Conservation (phyloP, 2,329 filamentous ascomycete genomes). For the Paecilomyces variotii region DNA sequence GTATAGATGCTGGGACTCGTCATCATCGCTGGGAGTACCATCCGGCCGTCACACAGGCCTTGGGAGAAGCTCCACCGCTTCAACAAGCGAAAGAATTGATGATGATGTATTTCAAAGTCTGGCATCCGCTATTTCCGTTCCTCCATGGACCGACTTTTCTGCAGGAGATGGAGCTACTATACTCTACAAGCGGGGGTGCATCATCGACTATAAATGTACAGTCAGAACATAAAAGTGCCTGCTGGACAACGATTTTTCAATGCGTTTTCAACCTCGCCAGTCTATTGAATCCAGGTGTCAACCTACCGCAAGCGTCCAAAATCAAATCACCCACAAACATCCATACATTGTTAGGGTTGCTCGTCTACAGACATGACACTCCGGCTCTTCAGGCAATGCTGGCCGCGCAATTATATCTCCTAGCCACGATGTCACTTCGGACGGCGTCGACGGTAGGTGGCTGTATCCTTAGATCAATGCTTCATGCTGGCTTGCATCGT, state of each 20-base stretch:
- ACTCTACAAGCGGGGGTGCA: slow-evolving; percentile 15
- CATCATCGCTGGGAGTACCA: slow-evolving; percentile 21
- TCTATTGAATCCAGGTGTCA: slow-evolving; percentile 23
- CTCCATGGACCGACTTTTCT: slow-evolving; percentile 44
- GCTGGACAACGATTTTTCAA: slow-evolving; percentile 37
- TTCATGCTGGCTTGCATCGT: slow-evolving; percentile 44
- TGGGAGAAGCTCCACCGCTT: slow-evolving; percentile 21
- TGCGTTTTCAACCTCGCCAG: slow-evolving; percentile 45
- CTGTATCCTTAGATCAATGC: slow-evolving; percentile 39
- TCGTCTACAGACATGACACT: slow-evolving; percentile 38
- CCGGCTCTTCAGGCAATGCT: slow-evolving; percentile 43
- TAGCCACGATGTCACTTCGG: slow-evolving; percentile 41
- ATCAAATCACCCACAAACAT: slow-evolving; percentile 34
- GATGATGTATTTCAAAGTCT: slow-evolving; percentile 43
- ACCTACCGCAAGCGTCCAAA: slow-evolving; percentile 24
- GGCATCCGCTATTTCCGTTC: slow-evolving; percentile 48
- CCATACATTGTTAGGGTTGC: slow-evolving; percentile 25
- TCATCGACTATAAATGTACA: background rate
- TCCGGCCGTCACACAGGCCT: slow-evolving; percentile 12
- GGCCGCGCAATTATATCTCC: slow-evolving; percentile 42
- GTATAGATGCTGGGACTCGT: slow-evolving; percentile 6
- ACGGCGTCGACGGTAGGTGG: slow-evolving; percentile 44
- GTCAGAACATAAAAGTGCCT: slow-evolving; percentile 16
- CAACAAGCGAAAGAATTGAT: slow-evolving; percentile 35
- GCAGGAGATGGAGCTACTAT: slow-evolving; percentile 37